phyloP scores from a whole-genome alignment of 1,284 basidiomycete genomes.

The Limonomyces culmigenus region DNA sequence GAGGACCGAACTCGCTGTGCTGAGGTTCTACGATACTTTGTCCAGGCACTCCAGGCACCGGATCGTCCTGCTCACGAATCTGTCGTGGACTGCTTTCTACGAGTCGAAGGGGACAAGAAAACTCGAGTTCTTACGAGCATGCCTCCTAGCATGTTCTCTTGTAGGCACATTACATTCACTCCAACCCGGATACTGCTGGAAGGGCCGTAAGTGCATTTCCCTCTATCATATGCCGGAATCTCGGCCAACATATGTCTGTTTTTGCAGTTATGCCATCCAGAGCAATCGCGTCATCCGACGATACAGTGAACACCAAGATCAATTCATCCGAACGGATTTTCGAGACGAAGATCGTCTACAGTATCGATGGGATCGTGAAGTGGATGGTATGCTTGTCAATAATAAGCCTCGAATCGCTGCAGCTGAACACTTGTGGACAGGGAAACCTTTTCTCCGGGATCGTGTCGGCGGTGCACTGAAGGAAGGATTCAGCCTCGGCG shows the following conservation, averaged over 20 bases:
- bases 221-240: too few relatives aligned
- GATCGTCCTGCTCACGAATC: constrained; percentile 23
- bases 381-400: constrained; percentile 4
- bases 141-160: constrained; percentile 26
- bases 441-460: constrained; percentile 34
- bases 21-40: constrained; percentile 33
- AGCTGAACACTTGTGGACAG: too few relatives aligned
- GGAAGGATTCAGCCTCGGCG: constrained; percentile 49
- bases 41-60: constrained; percentile 22
- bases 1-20: constrained; percentile 17
- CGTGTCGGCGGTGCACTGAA: constrained; percentile 51
- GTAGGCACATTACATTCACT: constrained; percentile 51
- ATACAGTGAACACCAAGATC: constrained; percentile 35
- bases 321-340: constrained; percentile 65
- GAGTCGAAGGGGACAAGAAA: constrained; percentile 9
- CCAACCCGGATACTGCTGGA: constrained; percentile 56
- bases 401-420: too few relatives aligned
- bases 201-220: too few relatives aligned
- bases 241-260: too few relatives aligned
- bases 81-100: constrained; percentile 29
- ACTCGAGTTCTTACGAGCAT: constrained; percentile 2
- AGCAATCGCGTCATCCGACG: constrained; percentile 48
- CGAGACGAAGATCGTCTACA: constrained; percentile 61
- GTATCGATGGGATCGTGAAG: constrained; percentile 47
- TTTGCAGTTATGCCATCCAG: constrained; percentile 42